Conservation (phyloP, 495 filamentous ascomycete genomes). For the Neurospora pannonica region DNA sequence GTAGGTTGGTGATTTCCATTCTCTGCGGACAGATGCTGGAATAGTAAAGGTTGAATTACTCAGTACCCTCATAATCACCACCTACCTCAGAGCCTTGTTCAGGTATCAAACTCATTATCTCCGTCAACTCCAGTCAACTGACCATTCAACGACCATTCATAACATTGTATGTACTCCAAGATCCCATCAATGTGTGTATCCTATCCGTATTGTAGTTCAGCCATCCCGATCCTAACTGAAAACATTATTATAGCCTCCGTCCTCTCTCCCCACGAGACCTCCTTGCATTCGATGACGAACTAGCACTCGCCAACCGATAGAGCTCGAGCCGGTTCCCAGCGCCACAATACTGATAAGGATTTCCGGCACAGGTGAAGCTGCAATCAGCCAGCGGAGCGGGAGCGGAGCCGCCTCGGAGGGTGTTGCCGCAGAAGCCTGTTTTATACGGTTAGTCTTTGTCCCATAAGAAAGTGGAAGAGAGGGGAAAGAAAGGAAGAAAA, state of each 20-base stretch:
- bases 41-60: too few relatives aligned
- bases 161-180: neutral
- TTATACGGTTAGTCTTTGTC: too few relatives aligned
- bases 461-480: too few relatives aligned
- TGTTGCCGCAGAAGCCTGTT: conserved; percentile 31
- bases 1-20: neutral
- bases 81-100: neutral
- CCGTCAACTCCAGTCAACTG: neutral
- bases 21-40: neutral
- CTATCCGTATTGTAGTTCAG: neutral
- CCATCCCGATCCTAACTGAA: neutral
- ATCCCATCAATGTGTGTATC: neutral
- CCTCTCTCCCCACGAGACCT: neutral
- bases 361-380: conserved; percentile 32
- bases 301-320: conserved; percentile 15
- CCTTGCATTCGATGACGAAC: neutral
- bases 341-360: conserved; percentile 32
- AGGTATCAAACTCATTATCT: neutral
- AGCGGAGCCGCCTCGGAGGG: conserved; percentile 21
- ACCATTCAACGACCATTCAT: too few relatives aligned
- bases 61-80: too few relatives aligned
- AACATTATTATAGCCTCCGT: rapidly evolving
- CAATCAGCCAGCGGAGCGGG: conserved; percentile 24
- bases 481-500: neutral
- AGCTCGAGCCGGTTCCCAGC: conserved; percentile 33